Conservation (phyloP, 2,329 filamentous ascomycete genomes). For the Shiraia bambusicola region DNA sequence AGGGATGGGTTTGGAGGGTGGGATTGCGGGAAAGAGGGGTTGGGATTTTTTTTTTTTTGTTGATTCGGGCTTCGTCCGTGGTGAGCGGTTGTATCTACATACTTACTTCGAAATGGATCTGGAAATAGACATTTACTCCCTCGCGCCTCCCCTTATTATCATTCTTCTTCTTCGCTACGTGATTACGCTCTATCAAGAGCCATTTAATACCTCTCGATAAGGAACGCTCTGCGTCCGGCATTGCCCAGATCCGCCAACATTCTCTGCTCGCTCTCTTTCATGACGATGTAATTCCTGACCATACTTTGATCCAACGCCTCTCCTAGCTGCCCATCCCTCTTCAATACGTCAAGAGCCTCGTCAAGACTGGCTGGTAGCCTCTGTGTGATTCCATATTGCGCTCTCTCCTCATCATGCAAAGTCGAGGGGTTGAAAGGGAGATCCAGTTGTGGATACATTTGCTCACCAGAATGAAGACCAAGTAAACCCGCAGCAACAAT, state of each 20-base stretch:
- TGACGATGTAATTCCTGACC: conserved; percentile 57
- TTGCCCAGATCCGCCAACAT: conserved; percentile 54
- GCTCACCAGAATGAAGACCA: conserved; percentile 51
- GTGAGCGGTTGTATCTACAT: too few relatives aligned
- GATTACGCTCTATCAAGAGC: too few relatives aligned
- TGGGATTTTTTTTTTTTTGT: too few relatives aligned
- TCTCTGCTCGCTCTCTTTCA: conserved; percentile 62
- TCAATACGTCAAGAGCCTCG: conserved; percentile 57
- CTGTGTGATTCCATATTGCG: conserved; percentile 54
- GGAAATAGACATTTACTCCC: too few relatives aligned
- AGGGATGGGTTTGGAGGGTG: too few relatives aligned
- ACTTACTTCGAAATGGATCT: too few relatives aligned
- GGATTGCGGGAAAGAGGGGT: too few relatives aligned
- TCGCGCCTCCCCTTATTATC: too few relatives aligned
- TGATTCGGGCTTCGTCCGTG: too few relatives aligned
- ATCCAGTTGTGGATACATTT: conserved; percentile 58
- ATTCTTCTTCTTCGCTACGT: too few relatives aligned
- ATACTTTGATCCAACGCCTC: conserved; percentile 53
- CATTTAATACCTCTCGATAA: conserved; percentile 64
- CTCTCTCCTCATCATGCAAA: conserved; percentile 45
- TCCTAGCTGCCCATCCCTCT: conserved; percentile 51
- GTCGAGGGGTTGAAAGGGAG: conserved; percentile 43
- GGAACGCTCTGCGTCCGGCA: conserved; percentile 56
- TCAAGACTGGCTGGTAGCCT: conserved; percentile 58
- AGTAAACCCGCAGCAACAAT: conserved; percentile 61